These are phyloP conservation scores for Wallacemonas sp. DNA, from an alignment of 208 protist genomes.

Conservation along the genomic window DNA sequence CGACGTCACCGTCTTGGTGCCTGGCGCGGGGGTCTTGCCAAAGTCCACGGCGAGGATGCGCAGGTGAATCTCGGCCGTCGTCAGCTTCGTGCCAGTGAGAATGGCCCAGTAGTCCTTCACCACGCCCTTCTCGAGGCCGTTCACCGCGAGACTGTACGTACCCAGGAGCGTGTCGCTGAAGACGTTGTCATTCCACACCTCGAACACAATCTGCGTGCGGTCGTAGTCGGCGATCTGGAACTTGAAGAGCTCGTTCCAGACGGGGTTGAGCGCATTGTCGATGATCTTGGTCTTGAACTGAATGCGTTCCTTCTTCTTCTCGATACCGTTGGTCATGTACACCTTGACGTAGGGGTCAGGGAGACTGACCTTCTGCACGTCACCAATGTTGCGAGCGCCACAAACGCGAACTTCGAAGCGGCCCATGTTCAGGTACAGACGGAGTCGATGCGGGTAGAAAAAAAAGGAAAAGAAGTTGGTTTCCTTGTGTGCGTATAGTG, in stretches of 20 bases:
- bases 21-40: slow-evolving; percentile 27
- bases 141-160: slow-evolving; percentile 54
- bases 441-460: not conserved
- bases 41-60: slow-evolving; percentile 65
- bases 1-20: slow-evolving; percentile 15
- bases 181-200: slow-evolving; percentile 69
- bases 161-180: slow-evolving; percentile 55
- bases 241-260: slow-evolving; percentile 70
- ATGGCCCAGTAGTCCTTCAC: slow-evolving; percentile 65
- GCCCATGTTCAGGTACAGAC: no score
- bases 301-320: slow-evolving; percentile 32
- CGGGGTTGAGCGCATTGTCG: slow-evolving; percentile 54
- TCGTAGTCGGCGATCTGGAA: slow-evolving; percentile 66
- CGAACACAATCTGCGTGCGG: slow-evolving; percentile 46
- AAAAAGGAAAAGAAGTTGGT: not conserved
- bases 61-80: slow-evolving; percentile 59
- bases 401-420: slow-evolving; percentile 77
- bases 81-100: slow-evolving; percentile 38
- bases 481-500: no score
- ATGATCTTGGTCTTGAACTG: slow-evolving; percentile 53
- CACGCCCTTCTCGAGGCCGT: slow-evolving; percentile 52
- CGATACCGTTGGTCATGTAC: slow-evolving; percentile 27
- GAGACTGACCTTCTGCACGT: slow-evolving; percentile 54
- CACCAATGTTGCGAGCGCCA: slow-evolving; percentile 59
- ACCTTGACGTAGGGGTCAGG: slow-evolving; percentile 69